Conservation (phyloP, 768 basidiomycete genomes). For the Boletus eberwhitei region DNA sequence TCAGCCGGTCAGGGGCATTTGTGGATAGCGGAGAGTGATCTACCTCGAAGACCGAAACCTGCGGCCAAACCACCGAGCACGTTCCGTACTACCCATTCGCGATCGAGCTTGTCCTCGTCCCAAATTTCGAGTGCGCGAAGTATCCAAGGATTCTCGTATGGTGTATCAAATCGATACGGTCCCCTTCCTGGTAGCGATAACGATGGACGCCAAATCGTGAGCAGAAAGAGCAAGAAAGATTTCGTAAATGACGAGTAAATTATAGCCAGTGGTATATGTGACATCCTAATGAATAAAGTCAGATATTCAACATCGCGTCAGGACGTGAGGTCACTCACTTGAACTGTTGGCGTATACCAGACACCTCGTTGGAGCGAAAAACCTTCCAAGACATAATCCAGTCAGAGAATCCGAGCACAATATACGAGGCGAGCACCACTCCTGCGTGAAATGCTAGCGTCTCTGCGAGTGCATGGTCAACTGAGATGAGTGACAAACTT, state of each 20-base stretch:
- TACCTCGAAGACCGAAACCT: constrained; percentile 81
- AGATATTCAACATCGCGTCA: not conserved
- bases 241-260: constrained; percentile 85
- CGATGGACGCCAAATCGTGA: constrained; percentile 75
- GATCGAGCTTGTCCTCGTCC: constrained; percentile 72
- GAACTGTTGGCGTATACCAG: constrained; percentile 63
- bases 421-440: constrained; percentile 54
- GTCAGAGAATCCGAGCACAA: constrained; percentile 45
- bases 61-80: constrained; percentile 83
- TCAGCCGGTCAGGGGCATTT: not conserved
- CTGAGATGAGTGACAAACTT: not conserved
- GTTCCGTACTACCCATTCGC: constrained; percentile 83
- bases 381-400: constrained; percentile 30
- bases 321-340: constrained; percentile 35
- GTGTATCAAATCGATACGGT: constrained; percentile 23
- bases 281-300: constrained; percentile 43
- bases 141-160: constrained; percentile 35
- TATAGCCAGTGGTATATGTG: constrained; percentile 72
- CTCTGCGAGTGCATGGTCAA: constrained; percentile 42
- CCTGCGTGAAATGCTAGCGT: constrained; percentile 72
- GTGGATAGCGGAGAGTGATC: constrained; percentile 6
- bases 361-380: constrained; percentile 23
- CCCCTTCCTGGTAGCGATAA: constrained; percentile 14
- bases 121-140: constrained; percentile 49
- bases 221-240: constrained; percentile 75